Percentiles rank a stretch among this genome's conserved stretches.
Conservation (phyloP, 768 basidiomycete species). For the Candolleomyces aberdarensis region DNA sequence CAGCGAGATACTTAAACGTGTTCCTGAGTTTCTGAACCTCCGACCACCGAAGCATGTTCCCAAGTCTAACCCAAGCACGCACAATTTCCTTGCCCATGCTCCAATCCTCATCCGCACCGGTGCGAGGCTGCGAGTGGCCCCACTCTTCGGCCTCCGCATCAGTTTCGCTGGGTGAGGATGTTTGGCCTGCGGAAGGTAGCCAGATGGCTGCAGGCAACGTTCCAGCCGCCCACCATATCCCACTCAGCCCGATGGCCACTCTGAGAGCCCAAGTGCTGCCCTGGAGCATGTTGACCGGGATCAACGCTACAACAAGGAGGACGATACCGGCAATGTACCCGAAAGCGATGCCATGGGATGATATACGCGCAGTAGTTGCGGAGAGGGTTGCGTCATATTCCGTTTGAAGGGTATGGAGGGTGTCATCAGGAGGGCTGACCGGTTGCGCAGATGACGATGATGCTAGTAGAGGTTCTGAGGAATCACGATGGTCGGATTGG, state of each 20-base stretch:
- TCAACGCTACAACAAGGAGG: conserved; percentile 65
- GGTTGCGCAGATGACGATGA: conserved; percentile 6
- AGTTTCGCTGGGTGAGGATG: background rate
- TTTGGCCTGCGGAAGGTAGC: conserved; percentile 47
- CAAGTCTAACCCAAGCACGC: conserved; percentile 74
- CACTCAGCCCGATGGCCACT: conserved; percentile 81
- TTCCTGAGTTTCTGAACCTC: conserved; percentile 75
- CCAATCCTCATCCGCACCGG: conserved; percentile 31
- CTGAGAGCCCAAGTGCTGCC: conserved; percentile 79
- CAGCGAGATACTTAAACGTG: conserved; percentile 86
- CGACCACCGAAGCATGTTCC: conserved; percentile 66
- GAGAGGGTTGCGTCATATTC: conserved; percentile 62
- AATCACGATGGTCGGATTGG: conserved; percentile 22
- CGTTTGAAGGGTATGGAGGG: conserved; percentile 21
- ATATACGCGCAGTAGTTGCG: conserved; percentile 76
- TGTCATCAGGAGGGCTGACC: background rate
- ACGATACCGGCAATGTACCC: conserved; percentile 85
- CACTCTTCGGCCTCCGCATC: conserved; percentile 17
- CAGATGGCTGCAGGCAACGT: conserved; percentile 76
- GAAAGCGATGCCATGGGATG: conserved; percentile 79
- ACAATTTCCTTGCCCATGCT: conserved; percentile 48
- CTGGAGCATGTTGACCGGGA: conserved; percentile 72
- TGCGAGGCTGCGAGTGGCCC: conserved; percentile 1
- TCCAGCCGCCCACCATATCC: conserved; percentile 85
- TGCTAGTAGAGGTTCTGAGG: conserved; percentile 35